Conservation (phyloP, 2,329 filamentous ascomycete genomes). For the Septoria linicola region DNA sequence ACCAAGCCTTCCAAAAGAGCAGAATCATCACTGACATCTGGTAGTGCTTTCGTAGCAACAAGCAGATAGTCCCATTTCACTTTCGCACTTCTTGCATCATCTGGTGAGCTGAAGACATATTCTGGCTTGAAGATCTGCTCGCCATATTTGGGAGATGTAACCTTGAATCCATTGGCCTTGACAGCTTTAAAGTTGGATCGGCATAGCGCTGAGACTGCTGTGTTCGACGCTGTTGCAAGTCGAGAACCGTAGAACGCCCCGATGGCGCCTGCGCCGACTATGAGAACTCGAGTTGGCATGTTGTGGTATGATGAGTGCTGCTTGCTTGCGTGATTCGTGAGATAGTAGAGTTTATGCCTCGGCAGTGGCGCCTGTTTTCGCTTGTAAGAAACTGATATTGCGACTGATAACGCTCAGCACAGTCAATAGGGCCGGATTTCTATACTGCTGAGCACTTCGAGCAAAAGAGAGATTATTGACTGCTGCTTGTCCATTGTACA, state of each 20-base stretch:
- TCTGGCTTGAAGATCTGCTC: slow-evolving; percentile 64
- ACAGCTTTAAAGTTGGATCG: slow-evolving; percentile 71
- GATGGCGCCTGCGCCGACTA: slow-evolving; percentile 69
- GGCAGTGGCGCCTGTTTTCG: neutral
- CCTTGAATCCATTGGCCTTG: slow-evolving; percentile 58
- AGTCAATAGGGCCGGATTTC: too few species aligned
- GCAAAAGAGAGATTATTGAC: too few species aligned
- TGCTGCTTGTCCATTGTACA: too few species aligned
- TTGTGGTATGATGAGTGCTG: neutral
- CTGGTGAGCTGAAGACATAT: slow-evolving; percentile 61
- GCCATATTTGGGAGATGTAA: slow-evolving; percentile 67
- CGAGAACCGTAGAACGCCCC: slow-evolving; percentile 72
- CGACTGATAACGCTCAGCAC: too few species aligned
- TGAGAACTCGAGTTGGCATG: slow-evolving; percentile 59
- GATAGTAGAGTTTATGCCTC: neutral
- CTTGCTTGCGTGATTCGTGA: neutral
- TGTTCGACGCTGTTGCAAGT: slow-evolving; percentile 53
- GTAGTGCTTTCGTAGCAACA: slow-evolving; percentile 69
- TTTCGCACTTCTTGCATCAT: slow-evolving; percentile 52
- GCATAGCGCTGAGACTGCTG: slow-evolving; percentile 67
- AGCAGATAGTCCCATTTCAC: slow-evolving; percentile 64
- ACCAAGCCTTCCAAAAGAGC: slow-evolving; percentile 62
- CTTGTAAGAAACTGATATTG: too few species aligned
- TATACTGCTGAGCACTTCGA: too few species aligned
- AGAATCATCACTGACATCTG: slow-evolving; percentile 63